Percentiles rank a stretch among this genome's conserved stretches.
Conservation (phyloP, 139 green algal species). For the Chlorella sp. region DNA sequence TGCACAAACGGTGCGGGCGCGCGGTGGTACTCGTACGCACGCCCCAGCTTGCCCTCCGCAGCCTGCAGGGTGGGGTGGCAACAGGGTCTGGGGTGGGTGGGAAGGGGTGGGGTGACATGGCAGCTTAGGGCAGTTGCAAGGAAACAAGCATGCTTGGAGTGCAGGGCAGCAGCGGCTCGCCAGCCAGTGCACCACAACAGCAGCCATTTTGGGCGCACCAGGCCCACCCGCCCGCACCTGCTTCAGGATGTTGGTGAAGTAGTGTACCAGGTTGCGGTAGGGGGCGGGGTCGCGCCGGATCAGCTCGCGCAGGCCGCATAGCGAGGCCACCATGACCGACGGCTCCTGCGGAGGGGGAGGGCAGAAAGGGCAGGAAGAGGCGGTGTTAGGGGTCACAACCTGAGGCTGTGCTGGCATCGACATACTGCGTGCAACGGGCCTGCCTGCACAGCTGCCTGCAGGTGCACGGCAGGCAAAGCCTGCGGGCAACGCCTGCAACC, state of each 20-base stretch:
- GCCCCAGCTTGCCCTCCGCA: conserved; percentile 87
- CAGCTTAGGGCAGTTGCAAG: not conserved
- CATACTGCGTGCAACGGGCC: too few species aligned
- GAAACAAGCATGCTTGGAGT: not conserved
- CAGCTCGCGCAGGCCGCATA: conserved; percentile 89
- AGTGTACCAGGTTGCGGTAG: conserved; percentile 90
- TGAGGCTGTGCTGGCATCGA: too few species aligned
- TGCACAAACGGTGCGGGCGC: conserved; percentile 98
- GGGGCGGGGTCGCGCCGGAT: conserved; percentile 61
- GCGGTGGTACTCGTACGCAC: conserved; percentile 94
- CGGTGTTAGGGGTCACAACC: too few species aligned
- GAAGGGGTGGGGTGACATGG: too few species aligned
- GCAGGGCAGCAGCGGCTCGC: not conserved
- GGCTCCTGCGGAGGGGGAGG: conserved; percentile 80
- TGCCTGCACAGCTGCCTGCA: too few species aligned
- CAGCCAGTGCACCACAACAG: not conserved
- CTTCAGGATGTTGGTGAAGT: conserved; percentile 96
- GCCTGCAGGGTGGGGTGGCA: conserved; percentile 56
- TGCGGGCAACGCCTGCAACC: too few species aligned
- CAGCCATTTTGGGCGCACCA: not conserved
- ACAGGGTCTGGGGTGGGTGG: not conserved
- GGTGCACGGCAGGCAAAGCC: too few species aligned
- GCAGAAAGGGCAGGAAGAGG: not conserved
- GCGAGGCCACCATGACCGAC: conserved; percentile 92
- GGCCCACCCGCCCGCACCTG: conserved; percentile 60